Conservation (phyloP, 768 basidiomycete genomes). For the Lentinula lateritia region DNA sequence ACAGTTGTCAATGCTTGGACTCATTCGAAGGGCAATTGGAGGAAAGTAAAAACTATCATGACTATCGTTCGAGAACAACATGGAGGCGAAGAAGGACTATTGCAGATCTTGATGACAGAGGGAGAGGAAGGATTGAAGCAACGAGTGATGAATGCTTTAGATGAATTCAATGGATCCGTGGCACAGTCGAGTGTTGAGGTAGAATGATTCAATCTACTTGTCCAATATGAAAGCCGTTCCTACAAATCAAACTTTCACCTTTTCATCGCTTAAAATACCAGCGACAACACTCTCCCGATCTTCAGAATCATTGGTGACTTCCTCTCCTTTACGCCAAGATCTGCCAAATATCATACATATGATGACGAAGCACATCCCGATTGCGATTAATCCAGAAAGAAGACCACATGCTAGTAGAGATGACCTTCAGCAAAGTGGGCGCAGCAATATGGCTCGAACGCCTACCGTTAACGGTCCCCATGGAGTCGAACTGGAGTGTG, state of each 20-base stretch:
- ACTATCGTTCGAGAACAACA: conserved; percentile 37
- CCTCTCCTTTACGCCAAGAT: not conserved
- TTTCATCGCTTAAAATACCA: not conserved
- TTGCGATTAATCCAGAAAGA: conserved; percentile 1
- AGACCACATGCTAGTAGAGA: not conserved
- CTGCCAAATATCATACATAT: not conserved
- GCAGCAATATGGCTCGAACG: not conserved
- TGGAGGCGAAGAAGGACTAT: conserved; percentile 43
- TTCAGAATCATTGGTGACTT: not conserved
- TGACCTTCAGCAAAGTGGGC: not conserved
- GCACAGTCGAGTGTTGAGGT: not conserved
- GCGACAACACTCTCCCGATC: not conserved
- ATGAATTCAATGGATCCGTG: not conserved
- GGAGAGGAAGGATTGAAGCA: conserved; percentile 29
- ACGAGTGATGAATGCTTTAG: conserved; percentile 3
- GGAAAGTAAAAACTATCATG: conserved; percentile 46
- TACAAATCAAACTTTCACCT: not conserved
- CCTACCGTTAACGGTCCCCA: not conserved
- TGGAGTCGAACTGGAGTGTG: not conserved
- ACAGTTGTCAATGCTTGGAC: conserved; percentile 50
- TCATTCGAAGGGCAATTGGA: conserved; percentile 34
- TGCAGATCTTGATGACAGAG: conserved; percentile 29
- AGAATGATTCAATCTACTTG: too few species aligned
- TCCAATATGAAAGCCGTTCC: too few species aligned
- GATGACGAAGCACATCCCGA: not conserved